A percentile compares a stretch with the other conserved stretches of the same genome.
These are phyloP conservation scores for Pythium oligandrum DNA, from an alignment of 352 stramenopile species.

Conservation along the genomic window DNA sequence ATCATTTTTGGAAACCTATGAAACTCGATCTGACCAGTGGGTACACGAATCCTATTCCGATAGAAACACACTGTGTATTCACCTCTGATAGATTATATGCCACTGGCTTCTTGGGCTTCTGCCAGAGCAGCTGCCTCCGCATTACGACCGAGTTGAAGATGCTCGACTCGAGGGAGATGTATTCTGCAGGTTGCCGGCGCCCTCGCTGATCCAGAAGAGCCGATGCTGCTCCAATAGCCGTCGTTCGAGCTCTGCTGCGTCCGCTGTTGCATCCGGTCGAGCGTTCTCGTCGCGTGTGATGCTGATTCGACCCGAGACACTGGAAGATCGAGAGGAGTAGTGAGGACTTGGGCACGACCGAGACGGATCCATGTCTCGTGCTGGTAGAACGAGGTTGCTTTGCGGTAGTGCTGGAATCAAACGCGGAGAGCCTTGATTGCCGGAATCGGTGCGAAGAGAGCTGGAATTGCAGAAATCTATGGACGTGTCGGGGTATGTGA, in stretches of 20 bases:
- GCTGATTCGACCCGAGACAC: constrained; percentile 46
- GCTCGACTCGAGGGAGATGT: no score
- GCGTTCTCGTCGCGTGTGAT: constrained; percentile 40
- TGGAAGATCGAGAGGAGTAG: constrained; percentile 63
- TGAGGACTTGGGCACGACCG: constrained; percentile 51
- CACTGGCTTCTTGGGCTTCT: no score
- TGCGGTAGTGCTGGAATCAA: neutral
- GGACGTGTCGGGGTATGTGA: no score
- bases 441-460: no score
- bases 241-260: constrained; percentile 36
- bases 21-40: no score
- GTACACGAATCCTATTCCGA: no score
- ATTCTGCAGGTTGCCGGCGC: constrained; percentile 16
- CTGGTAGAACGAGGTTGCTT: constrained; percentile 5
- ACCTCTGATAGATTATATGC: no score
- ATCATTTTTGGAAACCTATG: no score
- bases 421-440: constrained; percentile 5
- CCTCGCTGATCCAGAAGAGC: constrained; percentile 75
- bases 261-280: constrained; percentile 5
- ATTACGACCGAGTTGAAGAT: no score
- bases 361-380: constrained; percentile 13
- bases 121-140: no score
- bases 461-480: no score
- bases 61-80: no score
- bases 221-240: constrained; percentile 59